Conservation (phyloP, 176 grass and related monocot genomes). For the Hordeum vulgare region DNA sequence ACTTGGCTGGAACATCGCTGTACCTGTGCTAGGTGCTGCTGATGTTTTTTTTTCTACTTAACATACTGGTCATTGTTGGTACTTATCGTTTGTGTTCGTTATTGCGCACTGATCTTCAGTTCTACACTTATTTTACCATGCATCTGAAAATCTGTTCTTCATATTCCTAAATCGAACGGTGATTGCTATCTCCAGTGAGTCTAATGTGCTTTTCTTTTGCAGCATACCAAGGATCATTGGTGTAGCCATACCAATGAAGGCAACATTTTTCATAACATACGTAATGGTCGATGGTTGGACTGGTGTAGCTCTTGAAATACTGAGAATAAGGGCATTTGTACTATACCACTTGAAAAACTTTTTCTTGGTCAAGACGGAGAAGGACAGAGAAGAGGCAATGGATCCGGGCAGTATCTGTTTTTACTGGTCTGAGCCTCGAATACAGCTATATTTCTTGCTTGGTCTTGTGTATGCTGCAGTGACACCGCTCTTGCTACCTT, state of each 20-base stretch:
- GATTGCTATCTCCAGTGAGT: not conserved
- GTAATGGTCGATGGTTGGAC: conserved; percentile 97
- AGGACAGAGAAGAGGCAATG: conserved; percentile 91
- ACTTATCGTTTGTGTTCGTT: not conserved
- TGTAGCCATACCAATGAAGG: conserved; percentile 74
- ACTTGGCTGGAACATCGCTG: too few relatives aligned
- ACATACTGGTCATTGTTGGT: not conserved
- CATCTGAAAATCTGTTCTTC: not conserved
- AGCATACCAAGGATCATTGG: conserved; percentile 72
- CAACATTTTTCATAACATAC: conserved; percentile 96
- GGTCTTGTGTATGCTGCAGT: conserved; percentile 83
- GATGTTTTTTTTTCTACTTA: not conserved
- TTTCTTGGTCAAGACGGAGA: conserved; percentile 97
- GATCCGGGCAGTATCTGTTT: conserved; percentile 92
- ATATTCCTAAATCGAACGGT: not conserved
- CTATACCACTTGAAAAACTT: conserved; percentile 76
- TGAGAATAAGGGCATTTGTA: conserved; percentile 59
- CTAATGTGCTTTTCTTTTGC: conserved; percentile 5
- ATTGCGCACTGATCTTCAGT: not conserved
- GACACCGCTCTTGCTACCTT: conserved; percentile 86
- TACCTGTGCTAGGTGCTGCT: not conserved
- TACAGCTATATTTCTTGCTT: conserved; percentile 94
- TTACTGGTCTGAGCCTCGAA: conserved; percentile 58
- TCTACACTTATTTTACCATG: not conserved
- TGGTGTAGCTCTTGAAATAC: conserved; percentile 80